Percentiles rank a stretch among this genome's conserved stretches.
Conservation (phyloP, 1,284 basidiomycete species). For the Apiotrichum sp. region DNA sequence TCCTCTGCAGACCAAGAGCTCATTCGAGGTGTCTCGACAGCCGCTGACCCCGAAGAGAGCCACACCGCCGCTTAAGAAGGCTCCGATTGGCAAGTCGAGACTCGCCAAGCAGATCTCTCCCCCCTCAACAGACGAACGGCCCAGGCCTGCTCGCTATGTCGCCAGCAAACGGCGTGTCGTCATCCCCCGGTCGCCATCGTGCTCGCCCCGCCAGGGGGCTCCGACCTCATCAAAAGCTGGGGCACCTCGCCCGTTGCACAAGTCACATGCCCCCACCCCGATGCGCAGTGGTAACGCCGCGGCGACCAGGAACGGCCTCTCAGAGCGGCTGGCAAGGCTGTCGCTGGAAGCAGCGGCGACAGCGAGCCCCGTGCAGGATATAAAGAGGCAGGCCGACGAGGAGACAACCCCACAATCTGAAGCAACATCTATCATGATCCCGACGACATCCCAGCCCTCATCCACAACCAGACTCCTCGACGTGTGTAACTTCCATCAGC, state of each 20-base stretch:
- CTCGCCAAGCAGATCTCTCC: too few species aligned
- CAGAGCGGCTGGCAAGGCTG: not conserved
- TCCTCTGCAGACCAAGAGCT: too few species aligned
- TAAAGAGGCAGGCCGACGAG: not conserved
- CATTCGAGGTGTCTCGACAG: too few species aligned
- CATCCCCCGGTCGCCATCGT: not conserved
- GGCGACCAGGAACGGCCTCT: not conserved
- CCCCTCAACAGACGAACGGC: too few species aligned
- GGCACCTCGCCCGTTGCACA: not conserved
- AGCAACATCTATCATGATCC: not conserved
- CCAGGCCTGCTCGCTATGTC: too few species aligned
- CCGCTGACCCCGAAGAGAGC: too few species aligned
- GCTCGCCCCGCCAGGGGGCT: not conserved
- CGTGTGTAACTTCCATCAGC: not conserved
- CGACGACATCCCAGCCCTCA: not conserved
- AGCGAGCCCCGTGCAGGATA: not conserved
- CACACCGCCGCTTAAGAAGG: too few species aligned
- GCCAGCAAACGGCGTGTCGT: too few species aligned
- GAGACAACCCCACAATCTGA: too few species aligned
- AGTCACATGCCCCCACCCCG: not conserved
- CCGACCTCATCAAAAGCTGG: not conserved
- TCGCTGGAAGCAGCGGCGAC: not conserved
- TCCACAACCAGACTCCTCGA: not conserved
- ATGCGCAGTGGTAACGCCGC: not conserved
- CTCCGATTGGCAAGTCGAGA: too few species aligned